Evolutionary conservation across 169 alveolate genomes (phyloP).

Genomic region (Toxoplasma gondii): DNA sequence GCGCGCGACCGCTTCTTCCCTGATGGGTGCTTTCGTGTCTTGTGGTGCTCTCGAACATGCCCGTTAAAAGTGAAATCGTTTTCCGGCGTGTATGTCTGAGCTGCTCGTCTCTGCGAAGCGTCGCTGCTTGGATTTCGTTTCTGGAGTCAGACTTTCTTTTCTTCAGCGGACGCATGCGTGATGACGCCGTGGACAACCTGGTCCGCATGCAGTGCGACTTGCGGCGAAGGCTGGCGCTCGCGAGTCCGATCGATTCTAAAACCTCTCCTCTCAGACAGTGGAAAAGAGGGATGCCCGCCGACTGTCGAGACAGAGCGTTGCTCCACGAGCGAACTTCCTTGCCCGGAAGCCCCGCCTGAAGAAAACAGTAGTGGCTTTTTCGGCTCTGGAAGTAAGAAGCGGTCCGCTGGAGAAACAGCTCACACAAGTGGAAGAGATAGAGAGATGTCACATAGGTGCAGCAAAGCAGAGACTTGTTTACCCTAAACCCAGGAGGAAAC

Average conservation of each 20-base stretch:
- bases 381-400: not conserved
- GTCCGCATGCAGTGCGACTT: not conserved
- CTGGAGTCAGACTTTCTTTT: not conserved
- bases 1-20: too few species aligned
- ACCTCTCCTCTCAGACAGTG: not conserved
- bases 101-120: too few species aligned
- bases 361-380: not conserved
- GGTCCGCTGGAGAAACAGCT: not conserved
- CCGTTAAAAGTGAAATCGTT: too few species aligned
- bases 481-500: too few species aligned
- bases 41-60: too few species aligned
- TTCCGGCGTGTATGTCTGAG: too few species aligned
- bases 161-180: not conserved
- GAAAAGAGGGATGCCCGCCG: not conserved
- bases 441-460: too few species aligned
- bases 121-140: too few species aligned
- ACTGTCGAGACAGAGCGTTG: not conserved
- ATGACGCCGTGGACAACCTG: not conserved
- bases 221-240: slow-evolving; percentile 27
- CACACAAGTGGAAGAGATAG: not conserved
- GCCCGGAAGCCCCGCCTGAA: not conserved
- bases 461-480: too few species aligned
- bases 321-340: not conserved
- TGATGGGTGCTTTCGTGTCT: too few species aligned
- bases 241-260: not conserved